A percentile compares a stretch with the other conserved stretches of the same genome.
Evolutionary conservation across 169 alveolate genomes (phyloP).

Genomic region (Sarcocystis neurona): DNA sequence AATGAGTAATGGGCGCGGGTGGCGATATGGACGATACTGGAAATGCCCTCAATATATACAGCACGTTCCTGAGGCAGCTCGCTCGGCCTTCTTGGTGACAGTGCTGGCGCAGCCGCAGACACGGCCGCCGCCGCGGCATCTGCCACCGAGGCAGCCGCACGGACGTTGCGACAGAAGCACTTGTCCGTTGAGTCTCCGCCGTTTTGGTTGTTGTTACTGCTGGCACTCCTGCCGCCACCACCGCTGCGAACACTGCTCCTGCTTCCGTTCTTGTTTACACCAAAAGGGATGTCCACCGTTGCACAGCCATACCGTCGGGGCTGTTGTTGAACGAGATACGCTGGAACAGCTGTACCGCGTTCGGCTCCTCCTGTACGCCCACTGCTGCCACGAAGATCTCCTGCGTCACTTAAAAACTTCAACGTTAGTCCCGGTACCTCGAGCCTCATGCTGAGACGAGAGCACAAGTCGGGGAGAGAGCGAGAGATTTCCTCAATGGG

Average conservation of each 20-base stretch:
- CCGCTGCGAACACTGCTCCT: too few relatives aligned
- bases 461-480: slow-evolving; percentile 71
- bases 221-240: too few relatives aligned
- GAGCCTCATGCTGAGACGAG: slow-evolving; percentile 65
- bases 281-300: too few relatives aligned
- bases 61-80: slow-evolving; percentile 44
- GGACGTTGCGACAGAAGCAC: slow-evolving; percentile 14
- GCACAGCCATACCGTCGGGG: background rate
- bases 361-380: background rate
- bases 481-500: slow-evolving; percentile 67
- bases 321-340: background rate
- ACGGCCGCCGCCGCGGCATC: too few relatives aligned
- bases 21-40: slow-evolving; percentile 54
- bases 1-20: slow-evolving; percentile 69
- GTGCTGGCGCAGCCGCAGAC: slow-evolving; percentile 46
- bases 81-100: background rate
- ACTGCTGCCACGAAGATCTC: slow-evolving; percentile 8
- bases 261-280: too few relatives aligned
- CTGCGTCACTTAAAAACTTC: slow-evolving; percentile 66
- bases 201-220: background rate
- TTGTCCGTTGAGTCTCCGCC: background rate
- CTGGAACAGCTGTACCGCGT: background rate
- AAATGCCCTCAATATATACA: slow-evolving; percentile 66
- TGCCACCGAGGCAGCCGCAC: background rate
- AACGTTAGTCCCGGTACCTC: slow-evolving; percentile 72